These are phyloP conservation scores for Cutaneotrichosporon daszewskae DNA, from an alignment of 1,284 basidiomycete species.

Conservation along the genomic window DNA sequence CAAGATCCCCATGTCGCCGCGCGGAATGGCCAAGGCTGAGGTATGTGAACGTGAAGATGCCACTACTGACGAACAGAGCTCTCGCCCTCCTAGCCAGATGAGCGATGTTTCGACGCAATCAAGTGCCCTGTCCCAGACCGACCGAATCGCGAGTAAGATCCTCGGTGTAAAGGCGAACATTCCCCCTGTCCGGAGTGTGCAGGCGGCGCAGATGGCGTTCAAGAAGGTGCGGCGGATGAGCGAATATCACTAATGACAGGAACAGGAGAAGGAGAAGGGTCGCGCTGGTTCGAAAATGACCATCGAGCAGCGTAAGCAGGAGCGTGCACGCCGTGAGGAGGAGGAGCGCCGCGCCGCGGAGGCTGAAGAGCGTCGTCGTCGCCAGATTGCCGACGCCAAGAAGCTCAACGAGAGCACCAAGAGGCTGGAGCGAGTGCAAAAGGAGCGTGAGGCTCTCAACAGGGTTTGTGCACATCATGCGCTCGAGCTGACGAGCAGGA, in stretches of 20 bases:
- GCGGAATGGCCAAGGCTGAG: too few relatives aligned
- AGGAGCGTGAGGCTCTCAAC: constrained; percentile 23
- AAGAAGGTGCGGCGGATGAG: constrained; percentile 51
- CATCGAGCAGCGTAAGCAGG: constrained; percentile 69
- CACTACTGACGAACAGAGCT: too few relatives aligned
- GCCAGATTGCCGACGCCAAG: constrained; percentile 40
- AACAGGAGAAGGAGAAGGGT: constrained; percentile 77
- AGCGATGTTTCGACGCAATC: constrained; percentile 2
- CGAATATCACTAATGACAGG: constrained; percentile 51
- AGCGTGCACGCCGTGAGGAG: constrained; percentile 64
- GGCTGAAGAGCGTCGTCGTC: constrained; percentile 56
- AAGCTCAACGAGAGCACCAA: constrained; percentile 29
- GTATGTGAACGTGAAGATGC: too few relatives aligned
- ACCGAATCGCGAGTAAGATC: constrained; percentile 40
- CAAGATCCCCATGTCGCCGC: too few relatives aligned
- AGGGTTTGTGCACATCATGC: background rate
- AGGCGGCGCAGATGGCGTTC: constrained; percentile 71
- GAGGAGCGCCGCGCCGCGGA: constrained; percentile 62
- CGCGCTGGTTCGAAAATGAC: constrained; percentile 67
- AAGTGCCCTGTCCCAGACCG: constrained; percentile 30
- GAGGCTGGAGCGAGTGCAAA: constrained; percentile 35
- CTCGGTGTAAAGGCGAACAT: constrained; percentile 42
- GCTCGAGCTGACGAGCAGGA: constrained; percentile 9
- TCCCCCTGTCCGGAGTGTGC: constrained; percentile 65
- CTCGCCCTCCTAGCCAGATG: background rate